Percentiles rank a stretch among this genome's conserved stretches.
Evolutionary conservation across 108 stramenopile species (phyloP).

Genomic region (Fistulifera solaris): DNA sequence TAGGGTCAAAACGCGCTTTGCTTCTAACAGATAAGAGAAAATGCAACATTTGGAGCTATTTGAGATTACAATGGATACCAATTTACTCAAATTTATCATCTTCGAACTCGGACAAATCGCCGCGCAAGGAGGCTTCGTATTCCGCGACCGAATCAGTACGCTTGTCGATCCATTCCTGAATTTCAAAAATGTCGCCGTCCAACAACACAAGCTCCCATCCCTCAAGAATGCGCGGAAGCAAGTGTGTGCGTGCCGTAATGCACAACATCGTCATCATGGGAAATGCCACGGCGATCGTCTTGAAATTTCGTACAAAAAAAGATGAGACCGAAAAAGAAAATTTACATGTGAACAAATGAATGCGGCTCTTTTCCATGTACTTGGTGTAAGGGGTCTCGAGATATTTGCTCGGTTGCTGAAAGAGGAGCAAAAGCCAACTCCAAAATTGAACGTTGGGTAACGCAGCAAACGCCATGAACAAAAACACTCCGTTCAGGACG

Average conservation of each 20-base stretch:
- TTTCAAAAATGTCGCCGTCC: constrained; percentile 28
- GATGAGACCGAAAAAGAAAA: constrained; percentile 25
- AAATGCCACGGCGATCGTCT: constrained; percentile 34
- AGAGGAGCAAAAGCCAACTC: constrained; percentile 34
- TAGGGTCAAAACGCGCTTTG: too few relatives aligned
- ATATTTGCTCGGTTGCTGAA: constrained; percentile 30
- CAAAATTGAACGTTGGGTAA: constrained; percentile 32
- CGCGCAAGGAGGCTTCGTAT: not conserved
- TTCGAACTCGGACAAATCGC: not conserved
- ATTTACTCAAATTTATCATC: not conserved
- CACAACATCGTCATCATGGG: constrained; percentile 33
- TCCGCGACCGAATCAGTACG: not conserved
- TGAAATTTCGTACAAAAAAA: constrained; percentile 29
- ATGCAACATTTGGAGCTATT: too few relatives aligned
- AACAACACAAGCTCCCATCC: constrained; percentile 28
- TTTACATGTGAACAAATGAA: constrained; percentile 34
- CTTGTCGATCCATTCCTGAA: constrained; percentile 13
- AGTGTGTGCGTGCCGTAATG: constrained; percentile 27
- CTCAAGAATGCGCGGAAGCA: constrained; percentile 26
- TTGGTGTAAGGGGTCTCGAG: constrained; percentile 19
- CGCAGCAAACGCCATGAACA: constrained; percentile 40
- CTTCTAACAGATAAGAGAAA: too few relatives aligned
- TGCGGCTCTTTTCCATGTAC: constrained; percentile 18
- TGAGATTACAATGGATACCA: too few relatives aligned
- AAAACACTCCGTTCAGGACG: constrained; percentile 37